Base-by-base conservation (phyloP, 331 rosid species). In the Acacia pycnantha region DNA sequence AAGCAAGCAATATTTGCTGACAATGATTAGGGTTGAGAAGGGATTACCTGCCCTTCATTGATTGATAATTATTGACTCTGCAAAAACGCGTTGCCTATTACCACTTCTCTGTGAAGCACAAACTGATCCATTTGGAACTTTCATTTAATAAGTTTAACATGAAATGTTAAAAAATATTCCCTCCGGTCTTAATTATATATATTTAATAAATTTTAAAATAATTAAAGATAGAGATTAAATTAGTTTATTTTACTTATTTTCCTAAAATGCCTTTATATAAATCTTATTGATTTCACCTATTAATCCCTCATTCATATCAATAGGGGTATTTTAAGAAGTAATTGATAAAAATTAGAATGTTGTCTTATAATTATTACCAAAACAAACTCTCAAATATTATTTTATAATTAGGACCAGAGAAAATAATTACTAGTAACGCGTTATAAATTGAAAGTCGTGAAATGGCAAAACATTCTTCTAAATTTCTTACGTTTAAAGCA, bases 81-180 rank as follows among this genome's bases (percentile, higher is more conserved):
- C 65, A 21, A 82, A 77, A 76, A 22, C 77, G 85, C 47, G 82
- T 77, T 70, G 33, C 56, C 40, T 46, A 47, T 77, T 35, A 76
- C 18, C 58, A 56, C 19, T 26, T 73, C 77, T 56, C 2, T 19
- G 44, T 48, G 29, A 16, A 40, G 70, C 77, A 70, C 56, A 70
- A 24, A 70, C 56, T 24, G 8, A 18, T 50, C 21, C 22, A 16
- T 64, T 8, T 16, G 22, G 13, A 65, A 33, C 47, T 67, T 37
- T 0, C 10, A n/a, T 4, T 70, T 10, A 41, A 70, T 70, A 40
- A 41, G 5, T 37, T 33, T 15, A 31, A 35, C 40, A 29, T 15
- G n/a, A 3, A 4, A 15, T 64, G 0, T 29, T 29, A 64, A 29
- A 64, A 11, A 11, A 24, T 11, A n/a, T n/a, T n/a, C n/a, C n/a